Evolutionary conservation across 768 basidiomycete species (phyloP).

Genomic region (Rossbeevera mucosa): DNA sequence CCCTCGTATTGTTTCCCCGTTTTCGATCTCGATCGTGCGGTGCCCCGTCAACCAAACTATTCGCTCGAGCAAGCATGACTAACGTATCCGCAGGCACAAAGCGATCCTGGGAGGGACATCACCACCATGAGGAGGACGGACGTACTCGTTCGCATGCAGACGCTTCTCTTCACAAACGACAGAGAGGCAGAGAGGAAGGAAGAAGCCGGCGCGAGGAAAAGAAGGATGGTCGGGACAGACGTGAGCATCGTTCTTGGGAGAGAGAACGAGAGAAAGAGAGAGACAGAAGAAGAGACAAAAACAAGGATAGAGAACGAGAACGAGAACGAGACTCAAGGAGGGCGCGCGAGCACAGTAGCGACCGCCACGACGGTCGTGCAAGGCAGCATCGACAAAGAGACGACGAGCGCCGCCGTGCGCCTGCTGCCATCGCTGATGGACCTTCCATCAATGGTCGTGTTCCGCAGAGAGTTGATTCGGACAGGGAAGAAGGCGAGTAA

Average conservation of each 20-base stretch:
- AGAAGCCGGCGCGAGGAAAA: constrained; percentile 68
- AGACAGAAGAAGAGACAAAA: constrained; percentile 33
- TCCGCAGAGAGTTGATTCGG: constrained; percentile 42
- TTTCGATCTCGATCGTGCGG: constrained; percentile 60
- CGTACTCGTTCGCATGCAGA: constrained; percentile 11
- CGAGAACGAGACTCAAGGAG: constrained; percentile 37
- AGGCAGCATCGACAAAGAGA: constrained; percentile 30
- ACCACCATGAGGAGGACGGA: constrained; percentile 33
- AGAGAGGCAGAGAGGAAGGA: constrained; percentile 48
- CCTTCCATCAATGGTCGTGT: constrained; percentile 21
- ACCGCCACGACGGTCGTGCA: constrained; percentile 25
- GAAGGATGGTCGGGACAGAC: constrained; percentile 37
- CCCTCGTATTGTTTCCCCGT: constrained; percentile 1
- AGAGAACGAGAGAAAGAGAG: constrained; percentile 30
- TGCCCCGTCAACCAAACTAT: constrained; percentile 65
- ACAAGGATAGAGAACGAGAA: constrained; percentile 34
- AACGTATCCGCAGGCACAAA: constrained; percentile 81
- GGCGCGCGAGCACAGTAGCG: constrained; percentile 25
- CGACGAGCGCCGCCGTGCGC: constrained; percentile 25
- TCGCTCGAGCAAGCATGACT: constrained; percentile 52
- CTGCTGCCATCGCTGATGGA: constrained; percentile 9
- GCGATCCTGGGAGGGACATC: constrained; percentile 67
- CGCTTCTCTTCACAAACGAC: constrained; percentile 42
- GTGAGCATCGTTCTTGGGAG: constrained; percentile 34
- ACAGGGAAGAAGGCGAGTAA: constrained; percentile 93